phyloP scores from a whole-genome alignment of 805 yeast species.

The Debaryomyces castellii region DNA sequence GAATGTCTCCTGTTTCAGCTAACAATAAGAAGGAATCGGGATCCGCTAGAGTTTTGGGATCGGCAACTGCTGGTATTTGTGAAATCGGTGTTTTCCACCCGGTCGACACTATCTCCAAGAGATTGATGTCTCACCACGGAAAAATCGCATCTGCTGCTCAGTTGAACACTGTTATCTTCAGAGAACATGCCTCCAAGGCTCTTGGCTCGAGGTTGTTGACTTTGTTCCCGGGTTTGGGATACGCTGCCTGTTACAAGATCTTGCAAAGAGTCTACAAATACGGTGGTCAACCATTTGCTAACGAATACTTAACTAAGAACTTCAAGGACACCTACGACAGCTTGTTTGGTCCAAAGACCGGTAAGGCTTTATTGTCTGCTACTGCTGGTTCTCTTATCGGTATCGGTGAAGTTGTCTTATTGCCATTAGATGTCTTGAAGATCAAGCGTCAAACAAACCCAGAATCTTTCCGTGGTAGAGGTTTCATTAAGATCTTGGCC shows the following conservation, averaged over 20 bases:
- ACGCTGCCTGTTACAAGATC: slow-evolving; percentile 96
- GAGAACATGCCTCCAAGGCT: slow-evolving; percentile 72
- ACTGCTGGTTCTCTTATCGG: slow-evolving; percentile 97
- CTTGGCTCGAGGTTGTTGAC: slow-evolving; percentile 72
- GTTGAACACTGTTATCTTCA: slow-evolving; percentile 84
- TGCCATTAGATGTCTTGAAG: slow-evolving; percentile 94
- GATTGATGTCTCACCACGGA: slow-evolving; percentile 83
- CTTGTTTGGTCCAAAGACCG: slow-evolving; percentile 87
- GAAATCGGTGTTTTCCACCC: slow-evolving; percentile 98
- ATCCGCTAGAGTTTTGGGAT: slow-evolving; percentile 86
- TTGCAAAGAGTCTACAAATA: slow-evolving; percentile 97
- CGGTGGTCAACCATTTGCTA: slow-evolving; percentile 99
- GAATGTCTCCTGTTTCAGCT: slow-evolving; percentile 33
- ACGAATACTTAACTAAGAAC: slow-evolving; percentile 81
- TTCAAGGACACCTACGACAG: slow-evolving; percentile 69
- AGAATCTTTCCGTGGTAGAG: slow-evolving; percentile 99
- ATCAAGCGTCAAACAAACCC: slow-evolving; percentile 99
- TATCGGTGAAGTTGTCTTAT: slow-evolving; percentile 92
- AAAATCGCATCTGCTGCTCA: slow-evolving; percentile 61
- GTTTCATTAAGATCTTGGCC: slow-evolving; percentile 76
- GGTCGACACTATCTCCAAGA: slow-evolving; percentile 95
- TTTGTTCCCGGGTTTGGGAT: slow-evolving; percentile 95
- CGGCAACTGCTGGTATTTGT: slow-evolving; percentile 97
- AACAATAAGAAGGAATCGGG: slow-evolving; percentile 86
- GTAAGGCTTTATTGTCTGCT: slow-evolving; percentile 96